Conservation (phyloP, 176 grass and related monocot genomes). For the Carex pumila region DNA sequence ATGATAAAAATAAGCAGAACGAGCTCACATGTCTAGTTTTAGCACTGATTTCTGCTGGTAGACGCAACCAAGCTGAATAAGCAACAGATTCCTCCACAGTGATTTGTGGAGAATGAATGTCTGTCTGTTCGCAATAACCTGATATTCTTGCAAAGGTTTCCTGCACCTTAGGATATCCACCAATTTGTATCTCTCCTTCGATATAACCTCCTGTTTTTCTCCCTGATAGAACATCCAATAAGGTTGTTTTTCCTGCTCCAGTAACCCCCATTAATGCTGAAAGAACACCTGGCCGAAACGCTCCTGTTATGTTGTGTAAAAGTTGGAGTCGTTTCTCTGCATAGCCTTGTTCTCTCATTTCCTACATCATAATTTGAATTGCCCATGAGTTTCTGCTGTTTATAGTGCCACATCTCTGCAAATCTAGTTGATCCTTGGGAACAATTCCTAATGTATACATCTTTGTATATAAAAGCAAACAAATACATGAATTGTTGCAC, state of each 20-base stretch:
- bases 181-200: slow-evolving; percentile 73
- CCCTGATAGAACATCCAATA: slow-evolving; percentile 73
- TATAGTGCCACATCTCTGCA: not conserved
- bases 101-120: slow-evolving; percentile 68
- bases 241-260: slow-evolving; percentile 75
- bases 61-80: slow-evolving; percentile 69
- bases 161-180: slow-evolving; percentile 65
- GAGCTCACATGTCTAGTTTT: slow-evolving; percentile 50
- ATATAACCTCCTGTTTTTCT: slow-evolving; percentile 61
- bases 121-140: slow-evolving; percentile 67
- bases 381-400: not conserved
- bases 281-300: slow-evolving; percentile 50
- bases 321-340: slow-evolving; percentile 51
- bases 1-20: not conserved
- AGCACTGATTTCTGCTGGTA: slow-evolving; percentile 45
- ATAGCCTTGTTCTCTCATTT: slow-evolving; percentile 62
- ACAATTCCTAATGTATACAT: not conserved
- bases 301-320: slow-evolving; percentile 62
- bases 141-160: slow-evolving; percentile 74
- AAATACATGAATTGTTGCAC: not conserved
- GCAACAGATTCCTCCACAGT: slow-evolving; percentile 59
- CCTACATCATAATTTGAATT: slow-evolving; percentile 25
- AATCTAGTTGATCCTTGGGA: not conserved
- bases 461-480: not conserved
- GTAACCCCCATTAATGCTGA: slow-evolving; percentile 69